Percentiles rank a stretch among this genome's conserved stretches.
phyloP scores from a whole-genome alignment of 2,329 filamentous ascomycete species.

The Aspergillus fumigatus region DNA sequence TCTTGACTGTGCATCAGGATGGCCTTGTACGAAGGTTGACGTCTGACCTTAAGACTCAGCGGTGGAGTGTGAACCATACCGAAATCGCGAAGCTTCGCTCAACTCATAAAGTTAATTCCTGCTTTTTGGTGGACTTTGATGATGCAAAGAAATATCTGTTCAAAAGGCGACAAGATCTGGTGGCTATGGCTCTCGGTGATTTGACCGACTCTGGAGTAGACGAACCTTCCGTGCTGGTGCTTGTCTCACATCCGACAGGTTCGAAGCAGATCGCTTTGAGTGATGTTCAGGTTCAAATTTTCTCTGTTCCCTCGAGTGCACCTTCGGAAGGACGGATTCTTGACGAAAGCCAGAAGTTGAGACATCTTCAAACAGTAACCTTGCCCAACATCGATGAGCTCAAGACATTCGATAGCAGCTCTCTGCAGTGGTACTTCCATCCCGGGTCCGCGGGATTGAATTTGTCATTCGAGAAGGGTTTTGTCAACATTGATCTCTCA shows the following conservation, averaged over 20 bases:
- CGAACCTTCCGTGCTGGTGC: constrained; percentile 33
- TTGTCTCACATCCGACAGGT: constrained; percentile 37
- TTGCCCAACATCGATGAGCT: constrained; percentile 29
- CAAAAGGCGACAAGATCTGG: constrained; percentile 38
- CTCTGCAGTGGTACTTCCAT: constrained; percentile 38
- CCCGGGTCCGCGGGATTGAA: constrained; percentile 36
- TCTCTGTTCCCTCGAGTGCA: constrained; percentile 31
- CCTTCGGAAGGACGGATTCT: constrained; percentile 17
- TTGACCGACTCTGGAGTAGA: constrained; percentile 21
- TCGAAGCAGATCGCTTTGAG: constrained; percentile 25
- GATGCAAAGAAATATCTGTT: constrained; percentile 39
- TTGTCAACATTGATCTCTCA: constrained; percentile 40
- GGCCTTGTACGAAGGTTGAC: constrained; percentile 39
- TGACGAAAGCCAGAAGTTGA: constrained; percentile 31
- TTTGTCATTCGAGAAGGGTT: constrained; percentile 37
- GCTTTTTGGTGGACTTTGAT: constrained; percentile 38
- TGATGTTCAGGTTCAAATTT: constrained; percentile 37
- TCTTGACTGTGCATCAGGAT: constrained; percentile 42
- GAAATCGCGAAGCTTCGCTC: constrained; percentile 26
- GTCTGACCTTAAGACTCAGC: constrained; percentile 36
- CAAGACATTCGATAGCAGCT: constrained; percentile 19
- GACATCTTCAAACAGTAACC: constrained; percentile 33
- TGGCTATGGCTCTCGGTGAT: constrained; percentile 33
- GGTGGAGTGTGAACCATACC: constrained; percentile 36
- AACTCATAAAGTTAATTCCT: constrained; percentile 28